Evolutionary conservation across 768 basidiomycete genomes (phyloP), one percentile per base, ranked within the genome.

Genomic region (Gymnopilus dilepis): DNA sequence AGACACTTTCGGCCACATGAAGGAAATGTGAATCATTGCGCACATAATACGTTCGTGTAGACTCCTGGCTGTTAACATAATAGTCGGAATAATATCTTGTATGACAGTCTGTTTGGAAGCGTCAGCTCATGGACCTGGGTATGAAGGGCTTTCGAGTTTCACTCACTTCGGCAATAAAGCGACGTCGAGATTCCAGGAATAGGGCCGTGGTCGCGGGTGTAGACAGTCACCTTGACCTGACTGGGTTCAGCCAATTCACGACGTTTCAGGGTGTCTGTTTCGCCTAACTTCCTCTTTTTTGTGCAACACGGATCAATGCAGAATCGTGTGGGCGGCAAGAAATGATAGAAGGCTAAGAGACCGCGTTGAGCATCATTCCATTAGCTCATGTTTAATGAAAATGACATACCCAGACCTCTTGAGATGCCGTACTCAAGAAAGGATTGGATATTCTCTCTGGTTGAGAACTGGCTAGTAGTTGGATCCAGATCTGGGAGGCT

Each of bases 51-150:
- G 67, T 70, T 4, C 66, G 59, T 0, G 21, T 43, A 0, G 65
- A 63, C 6, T 67, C 67, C 1, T 59, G 47, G 17, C 26, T 26
- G 40, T 74, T 65, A 15, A 72, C 70, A 47, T 61, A 74, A 62
- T 68, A 75, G 21, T 69, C 70, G 15, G 60, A 66, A 52, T 74
- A 68, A 40, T 74, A 74, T 24, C 68, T 67, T 1, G 73, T 74
- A 6, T 69, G 37, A 59, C 74, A 75, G 6, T 63, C 70, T 73
- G 50, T 38, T 40, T 19, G 15, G 11, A 15, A 40, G 5, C 26
- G n/a, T n/a, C n/a, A n/a, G n/a, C n/a, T n/a, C n/a, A 38, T 33
- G 34, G 6, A 21, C n/a, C 30, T 50, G 42, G 22, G 24, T 11
- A 17, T 15, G 6, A 37, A 17, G 38, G 4, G 19, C 26, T 19